Evolutionary conservation across 2,329 filamentous ascomycete genomes (phyloP).

Genomic region (Colletotrichum gloeosporioides): DNA sequence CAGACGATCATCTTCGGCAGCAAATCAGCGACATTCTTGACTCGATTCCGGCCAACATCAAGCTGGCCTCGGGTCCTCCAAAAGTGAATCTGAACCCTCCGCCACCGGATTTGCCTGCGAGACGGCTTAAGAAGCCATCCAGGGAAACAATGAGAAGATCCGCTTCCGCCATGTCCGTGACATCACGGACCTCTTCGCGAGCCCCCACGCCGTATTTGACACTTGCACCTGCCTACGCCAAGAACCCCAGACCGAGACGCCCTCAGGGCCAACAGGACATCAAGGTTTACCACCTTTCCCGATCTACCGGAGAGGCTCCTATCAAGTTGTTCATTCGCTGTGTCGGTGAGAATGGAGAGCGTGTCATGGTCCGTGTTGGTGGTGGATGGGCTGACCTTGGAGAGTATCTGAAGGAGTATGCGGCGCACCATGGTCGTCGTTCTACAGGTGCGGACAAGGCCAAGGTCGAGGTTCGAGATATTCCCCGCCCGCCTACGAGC

Average conservation of each 20-base stretch:
- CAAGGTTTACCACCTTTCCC: conserved; percentile 89
- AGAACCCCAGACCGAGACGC: conserved; percentile 53
- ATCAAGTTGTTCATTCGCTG: conserved; percentile 95
- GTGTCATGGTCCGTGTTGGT: conserved; percentile 97
- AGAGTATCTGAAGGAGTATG: conserved; percentile 94
- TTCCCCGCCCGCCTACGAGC: conserved; percentile 33
- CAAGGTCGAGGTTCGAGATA: conserved; percentile 64
- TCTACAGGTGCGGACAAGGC: conserved; percentile 50
- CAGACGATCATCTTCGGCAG: conserved; percentile 75
- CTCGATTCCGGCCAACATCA: conserved; percentile 80
- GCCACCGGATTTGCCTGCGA: conserved; percentile 61
- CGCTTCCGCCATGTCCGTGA: conserved; percentile 52
- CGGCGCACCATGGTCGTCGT: conserved; percentile 85
- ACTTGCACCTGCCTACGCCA: conserved; percentile 65
- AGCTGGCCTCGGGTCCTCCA: conserved; percentile 61
- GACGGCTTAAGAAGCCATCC: conserved; percentile 48
- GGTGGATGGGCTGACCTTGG: conserved; percentile 98
- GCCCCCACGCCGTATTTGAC: conserved; percentile 72
- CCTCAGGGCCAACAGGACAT: conserved; percentile 72
- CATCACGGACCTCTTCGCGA: conserved; percentile 43
- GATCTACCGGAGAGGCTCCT: conserved; percentile 82
- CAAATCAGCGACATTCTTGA: conserved; percentile 82
- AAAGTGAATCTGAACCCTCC: conserved; percentile 63
- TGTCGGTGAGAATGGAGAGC: conserved; percentile 87
- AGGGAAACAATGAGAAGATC: conserved; percentile 51